A percentile compares a stretch with the other conserved stretches of the same genome.
These are phyloP conservation scores for Saccharomycopsis phalli DNA, from an alignment of 1,139 yeast species.

Conservation along the genomic window DNA sequence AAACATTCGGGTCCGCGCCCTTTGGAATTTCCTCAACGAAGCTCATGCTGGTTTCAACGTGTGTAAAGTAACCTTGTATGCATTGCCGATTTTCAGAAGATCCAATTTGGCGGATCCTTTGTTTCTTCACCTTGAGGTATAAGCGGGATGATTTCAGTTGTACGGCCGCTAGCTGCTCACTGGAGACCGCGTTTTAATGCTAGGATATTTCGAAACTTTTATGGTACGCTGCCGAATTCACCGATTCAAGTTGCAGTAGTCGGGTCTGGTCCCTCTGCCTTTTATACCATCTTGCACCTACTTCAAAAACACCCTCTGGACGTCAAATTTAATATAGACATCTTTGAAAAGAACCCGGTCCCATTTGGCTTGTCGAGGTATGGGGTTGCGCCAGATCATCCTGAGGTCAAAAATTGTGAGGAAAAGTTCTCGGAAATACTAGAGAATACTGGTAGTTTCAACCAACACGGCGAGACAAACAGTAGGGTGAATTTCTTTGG, in stretches of 20 bases:
- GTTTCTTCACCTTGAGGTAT: neutral
- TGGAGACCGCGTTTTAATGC: neutral
- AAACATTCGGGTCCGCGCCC: constrained; percentile 20
- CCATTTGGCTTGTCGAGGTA: constrained; percentile 88
- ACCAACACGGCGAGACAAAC: constrained; percentile 7
- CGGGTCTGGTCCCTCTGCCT: constrained; percentile 97
- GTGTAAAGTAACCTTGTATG: neutral
- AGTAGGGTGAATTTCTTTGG: constrained; percentile 62
- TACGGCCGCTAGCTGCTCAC: neutral
- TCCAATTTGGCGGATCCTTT: neutral
- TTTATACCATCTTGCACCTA: constrained; percentile 76
- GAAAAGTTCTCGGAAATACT: constrained; percentile 61
- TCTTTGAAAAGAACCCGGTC: constrained; percentile 75
- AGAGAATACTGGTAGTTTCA: constrained; percentile 19
- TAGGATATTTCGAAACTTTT: neutral
- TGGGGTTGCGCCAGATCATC: constrained; percentile 99
- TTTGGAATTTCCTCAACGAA: constrained; percentile 19
- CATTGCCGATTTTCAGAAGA: neutral
- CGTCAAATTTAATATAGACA: constrained; percentile 32
- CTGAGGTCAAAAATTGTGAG: constrained; percentile 87
- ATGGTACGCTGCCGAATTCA: neutral
- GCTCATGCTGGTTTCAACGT: constrained; percentile 1
- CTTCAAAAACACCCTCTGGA: constrained; percentile 38
- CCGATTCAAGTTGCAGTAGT: constrained; percentile 52
- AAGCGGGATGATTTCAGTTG: too few species aligned